A percentile compares a stretch with the other conserved stretches of the same genome.
Evolutionary conservation across 2,329 filamentous ascomycete genomes (phyloP).

Genomic region (Exophiala oligosperma): DNA sequence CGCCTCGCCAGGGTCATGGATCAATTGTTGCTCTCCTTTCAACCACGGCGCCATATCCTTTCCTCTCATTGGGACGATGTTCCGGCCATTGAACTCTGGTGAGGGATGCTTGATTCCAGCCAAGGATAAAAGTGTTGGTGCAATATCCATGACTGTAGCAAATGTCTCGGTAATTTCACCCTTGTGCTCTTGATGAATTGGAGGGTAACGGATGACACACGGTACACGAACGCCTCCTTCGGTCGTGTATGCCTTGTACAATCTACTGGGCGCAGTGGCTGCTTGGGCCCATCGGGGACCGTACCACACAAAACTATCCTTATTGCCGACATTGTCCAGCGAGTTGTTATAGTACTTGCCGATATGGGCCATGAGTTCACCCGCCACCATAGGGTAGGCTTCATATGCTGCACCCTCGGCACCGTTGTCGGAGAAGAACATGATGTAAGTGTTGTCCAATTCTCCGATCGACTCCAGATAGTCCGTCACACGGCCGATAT

Average conservation of each 20-base stretch:
- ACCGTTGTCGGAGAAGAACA: conserved; percentile 53
- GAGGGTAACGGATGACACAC: conserved; percentile 36
- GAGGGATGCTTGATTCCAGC: conserved; percentile 52
- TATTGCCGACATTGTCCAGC: conserved; percentile 49
- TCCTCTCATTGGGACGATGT: conserved; percentile 54
- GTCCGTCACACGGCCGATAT: conserved; percentile 48
- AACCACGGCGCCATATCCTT: conserved; percentile 49
- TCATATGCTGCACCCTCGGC: conserved; percentile 51
- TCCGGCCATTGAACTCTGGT: conserved; percentile 51
- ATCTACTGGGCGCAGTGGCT: conserved; percentile 43
- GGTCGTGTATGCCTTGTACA: conserved; percentile 38
- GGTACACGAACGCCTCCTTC: conserved; percentile 40
- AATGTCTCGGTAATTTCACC: conserved; percentile 34
- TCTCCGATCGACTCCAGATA: conserved; percentile 49
- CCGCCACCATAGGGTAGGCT: conserved; percentile 45
- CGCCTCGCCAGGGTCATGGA: conserved; percentile 55
- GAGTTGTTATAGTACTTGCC: conserved; percentile 51
- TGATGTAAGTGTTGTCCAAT: conserved; percentile 51
- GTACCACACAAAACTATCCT: conserved; percentile 52
- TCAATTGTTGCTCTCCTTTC: conserved; percentile 35
- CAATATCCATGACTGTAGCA: conserved; percentile 54
- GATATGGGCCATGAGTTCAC: conserved; percentile 43
- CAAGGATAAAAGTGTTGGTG: conserved; percentile 47
- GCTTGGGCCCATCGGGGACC: conserved; percentile 52
- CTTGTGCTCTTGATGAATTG: conserved; percentile 18